Evolutionary conservation across 1,139 yeast species (phyloP).

Genomic region (Blastobotrys petasosporus): DNA sequence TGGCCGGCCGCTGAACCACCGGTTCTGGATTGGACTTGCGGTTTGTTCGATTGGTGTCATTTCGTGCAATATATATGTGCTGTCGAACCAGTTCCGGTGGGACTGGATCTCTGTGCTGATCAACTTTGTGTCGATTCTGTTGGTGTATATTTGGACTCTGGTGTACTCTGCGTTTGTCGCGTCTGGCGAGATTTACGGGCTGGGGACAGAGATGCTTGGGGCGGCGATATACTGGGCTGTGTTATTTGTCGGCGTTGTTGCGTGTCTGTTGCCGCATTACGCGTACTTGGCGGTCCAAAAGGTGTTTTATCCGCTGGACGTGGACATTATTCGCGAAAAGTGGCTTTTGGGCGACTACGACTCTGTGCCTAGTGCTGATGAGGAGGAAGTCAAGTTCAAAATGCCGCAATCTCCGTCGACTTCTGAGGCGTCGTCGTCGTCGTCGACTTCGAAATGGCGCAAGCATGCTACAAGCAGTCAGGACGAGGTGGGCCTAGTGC

Average conservation of each 20-base stretch:
- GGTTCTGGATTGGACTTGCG: conserved; percentile 78
- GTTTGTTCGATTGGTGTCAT: conserved; percentile 76
- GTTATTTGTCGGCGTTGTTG: conserved; percentile 60
- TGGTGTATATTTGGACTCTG: conserved; percentile 85
- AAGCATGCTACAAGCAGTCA: neutral
- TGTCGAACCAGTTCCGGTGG: conserved; percentile 87
- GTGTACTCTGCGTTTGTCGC: conserved; percentile 64
- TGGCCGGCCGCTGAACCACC: conserved; percentile 71
- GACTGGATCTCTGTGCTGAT: conserved; percentile 76
- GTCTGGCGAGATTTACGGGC: conserved; percentile 68
- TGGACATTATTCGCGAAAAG: conserved; percentile 79
- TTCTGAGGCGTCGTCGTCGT: too few relatives aligned
- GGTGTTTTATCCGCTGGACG: conserved; percentile 64
- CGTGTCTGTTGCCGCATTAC: conserved; percentile 75
- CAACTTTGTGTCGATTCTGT: conserved; percentile 55
- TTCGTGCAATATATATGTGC: conserved; percentile 72
- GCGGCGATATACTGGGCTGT: conserved; percentile 77
- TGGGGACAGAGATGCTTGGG: conserved; percentile 71
- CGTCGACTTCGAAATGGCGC: too few relatives aligned
- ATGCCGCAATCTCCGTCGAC: too few relatives aligned
- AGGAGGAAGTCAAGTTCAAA: conserved; percentile 4
- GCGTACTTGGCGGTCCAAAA: conserved; percentile 57
- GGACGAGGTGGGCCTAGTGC: neutral
- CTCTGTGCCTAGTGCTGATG: conserved; percentile 8
- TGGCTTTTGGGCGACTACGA: conserved; percentile 25